A percentile compares a stretch with the other conserved stretches of the same genome.
Evolutionary conservation across 352 stramenopile species (phyloP).

Genomic region (Hyaloperonospora arabidopsidis): DNA sequence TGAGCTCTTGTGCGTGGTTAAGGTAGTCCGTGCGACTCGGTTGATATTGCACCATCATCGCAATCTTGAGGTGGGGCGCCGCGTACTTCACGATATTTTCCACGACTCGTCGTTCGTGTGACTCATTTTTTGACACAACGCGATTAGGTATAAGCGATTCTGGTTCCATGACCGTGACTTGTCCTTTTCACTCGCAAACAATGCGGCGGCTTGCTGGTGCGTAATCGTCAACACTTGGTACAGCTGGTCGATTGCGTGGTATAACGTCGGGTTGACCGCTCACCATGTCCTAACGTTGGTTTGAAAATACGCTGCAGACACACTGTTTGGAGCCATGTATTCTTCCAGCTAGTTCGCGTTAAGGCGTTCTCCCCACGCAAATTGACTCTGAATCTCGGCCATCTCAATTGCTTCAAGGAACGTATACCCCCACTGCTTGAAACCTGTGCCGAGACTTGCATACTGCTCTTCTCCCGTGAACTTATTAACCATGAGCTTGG

Average conservation of each 20-base stretch:
- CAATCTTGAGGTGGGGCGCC: neutral
- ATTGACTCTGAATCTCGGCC: neutral
- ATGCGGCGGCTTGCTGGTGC: neutral
- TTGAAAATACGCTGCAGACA: neutral
- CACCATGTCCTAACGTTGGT: neutral
- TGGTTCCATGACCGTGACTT: neutral
- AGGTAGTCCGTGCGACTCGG: neutral
- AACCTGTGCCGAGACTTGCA: neutral
- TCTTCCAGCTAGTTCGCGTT: neutral
- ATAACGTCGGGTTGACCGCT: neutral
- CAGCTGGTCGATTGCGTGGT: neutral
- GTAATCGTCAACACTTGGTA: neutral
- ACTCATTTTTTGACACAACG: neutral
- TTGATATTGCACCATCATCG: neutral
- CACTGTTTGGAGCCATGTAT: neutral
- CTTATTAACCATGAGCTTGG: neutral
- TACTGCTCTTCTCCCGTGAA: slow-evolving; percentile 1
- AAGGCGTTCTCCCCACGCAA: neutral
- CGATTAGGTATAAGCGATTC: neutral
- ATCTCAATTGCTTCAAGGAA: neutral
- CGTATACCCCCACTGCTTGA: neutral
- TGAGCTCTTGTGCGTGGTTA: neutral
- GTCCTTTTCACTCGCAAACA: neutral
- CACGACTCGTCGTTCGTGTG: neutral
- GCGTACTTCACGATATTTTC: neutral